These are phyloP conservation scores for Colletotrichum sp. DNA, from an alignment of 2,329 filamentous ascomycete species.

Conservation along the genomic window DNA sequence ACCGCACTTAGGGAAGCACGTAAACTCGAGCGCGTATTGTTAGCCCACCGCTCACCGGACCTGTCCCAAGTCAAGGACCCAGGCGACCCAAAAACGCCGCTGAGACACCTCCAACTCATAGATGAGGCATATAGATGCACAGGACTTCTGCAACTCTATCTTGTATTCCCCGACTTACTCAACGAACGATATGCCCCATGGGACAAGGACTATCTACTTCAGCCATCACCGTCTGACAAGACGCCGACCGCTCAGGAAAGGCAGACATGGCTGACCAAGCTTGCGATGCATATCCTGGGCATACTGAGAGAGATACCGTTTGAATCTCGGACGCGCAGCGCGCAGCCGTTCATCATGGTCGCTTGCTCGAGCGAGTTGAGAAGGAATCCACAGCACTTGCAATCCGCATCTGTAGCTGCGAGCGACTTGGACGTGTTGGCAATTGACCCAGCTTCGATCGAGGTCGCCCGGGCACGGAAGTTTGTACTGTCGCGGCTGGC, in stretches of 20 bases:
- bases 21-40: slow-evolving; percentile 16
- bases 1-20: slow-evolving; percentile 16
- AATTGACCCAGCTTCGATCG: slow-evolving; percentile 11
- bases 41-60: slow-evolving; percentile 6
- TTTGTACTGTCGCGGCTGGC: slow-evolving; percentile 18
- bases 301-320: slow-evolving; percentile 18
- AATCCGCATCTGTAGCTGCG: accelerated
- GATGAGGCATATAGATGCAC: slow-evolving; percentile 24
- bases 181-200: slow-evolving; percentile 20
- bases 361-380: slow-evolving; percentile 22
- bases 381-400: background rate
- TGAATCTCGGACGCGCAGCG: slow-evolving; percentile 13
- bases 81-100: slow-evolving; percentile 17
- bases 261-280: slow-evolving; percentile 21
- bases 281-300: slow-evolving; percentile 19
- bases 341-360: slow-evolving; percentile 18
- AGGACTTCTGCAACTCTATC: slow-evolving; percentile 22
- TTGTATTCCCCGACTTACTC: slow-evolving; percentile 26
- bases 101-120: slow-evolving; percentile 20
- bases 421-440: background rate
- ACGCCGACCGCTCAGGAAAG: slow-evolving; percentile 14
- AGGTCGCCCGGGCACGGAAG: slow-evolving; percentile 8
- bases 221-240: background rate
- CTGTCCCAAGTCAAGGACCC: slow-evolving; percentile 18
- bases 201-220: slow-evolving; percentile 6